Conservation (phyloP, 2,329 filamentous ascomycete genomes). For the Coniella lustricola region DNA sequence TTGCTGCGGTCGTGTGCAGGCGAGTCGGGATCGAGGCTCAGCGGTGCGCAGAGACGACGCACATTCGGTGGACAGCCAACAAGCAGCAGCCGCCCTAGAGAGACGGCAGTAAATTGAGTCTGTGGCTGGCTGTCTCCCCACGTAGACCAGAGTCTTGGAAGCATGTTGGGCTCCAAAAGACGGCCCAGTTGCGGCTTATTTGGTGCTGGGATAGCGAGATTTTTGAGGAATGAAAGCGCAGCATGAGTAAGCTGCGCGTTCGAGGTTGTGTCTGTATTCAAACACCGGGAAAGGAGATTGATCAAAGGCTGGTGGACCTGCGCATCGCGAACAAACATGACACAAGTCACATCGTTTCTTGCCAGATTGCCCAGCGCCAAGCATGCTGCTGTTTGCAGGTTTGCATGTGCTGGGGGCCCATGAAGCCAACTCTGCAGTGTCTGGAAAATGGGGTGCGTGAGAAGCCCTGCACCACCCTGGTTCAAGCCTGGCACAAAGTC, state of each 20-base stretch:
- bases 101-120: conserved; percentile 54
- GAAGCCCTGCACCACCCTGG: conserved; percentile 1
- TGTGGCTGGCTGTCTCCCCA: conserved; percentile 40
- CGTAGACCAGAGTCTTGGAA: conserved; percentile 48
- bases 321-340: conserved; percentile 39
- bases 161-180: conserved; percentile 36
- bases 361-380: conserved; percentile 56
- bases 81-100: conserved; percentile 50
- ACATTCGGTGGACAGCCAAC: conserved; percentile 47
- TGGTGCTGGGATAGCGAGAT: conserved; percentile 49
- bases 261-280: conserved; percentile 23
- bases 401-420: conserved; percentile 27
- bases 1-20: conserved; percentile 27
- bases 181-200: conserved; percentile 48
- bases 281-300: conserved; percentile 31
- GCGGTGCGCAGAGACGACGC: conserved; percentile 36
- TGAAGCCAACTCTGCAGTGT: conserved; percentile 36
- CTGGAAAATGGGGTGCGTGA: conserved; percentile 25
- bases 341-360: conserved; percentile 48
- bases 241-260: conserved; percentile 47
- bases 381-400: conserved; percentile 51
- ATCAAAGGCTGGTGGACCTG: conserved; percentile 39
- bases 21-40: conserved; percentile 30
- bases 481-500: conserved; percentile 25
- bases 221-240: conserved; percentile 55